phyloP scores from a whole-genome alignment of 148 eudicot genomes.

The Cornus kousa region DNA sequence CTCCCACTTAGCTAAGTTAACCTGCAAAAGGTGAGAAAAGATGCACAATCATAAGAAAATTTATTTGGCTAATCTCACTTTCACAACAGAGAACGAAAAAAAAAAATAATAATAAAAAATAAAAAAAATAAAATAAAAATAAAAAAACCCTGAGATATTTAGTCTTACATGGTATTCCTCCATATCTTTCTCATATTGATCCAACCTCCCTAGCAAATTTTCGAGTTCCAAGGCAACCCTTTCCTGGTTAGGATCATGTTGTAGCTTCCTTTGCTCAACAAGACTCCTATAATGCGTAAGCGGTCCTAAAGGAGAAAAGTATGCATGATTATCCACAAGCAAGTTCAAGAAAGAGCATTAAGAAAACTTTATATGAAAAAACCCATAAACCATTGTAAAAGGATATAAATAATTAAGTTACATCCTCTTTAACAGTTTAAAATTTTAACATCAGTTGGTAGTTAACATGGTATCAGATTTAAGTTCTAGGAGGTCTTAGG shows the following conservation, averaged over 20 bases:
- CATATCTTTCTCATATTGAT: slow-evolving; percentile 82
- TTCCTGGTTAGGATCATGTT: slow-evolving; percentile 83
- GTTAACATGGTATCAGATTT: too few relatives aligned
- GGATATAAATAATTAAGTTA: background rate
- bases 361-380: background rate
- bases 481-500: too few relatives aligned
- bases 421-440: too few relatives aligned
- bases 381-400: background rate
- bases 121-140: too few relatives aligned
- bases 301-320: slow-evolving; percentile 47
- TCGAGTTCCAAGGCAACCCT: slow-evolving; percentile 75
- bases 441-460: too few relatives aligned
- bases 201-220: slow-evolving; percentile 66
- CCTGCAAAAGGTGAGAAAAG: slow-evolving; percentile 30
- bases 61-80: slow-evolving; percentile 7
- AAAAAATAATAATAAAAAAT: background rate
- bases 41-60: slow-evolving; percentile 19
- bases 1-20: slow-evolving; percentile 68
- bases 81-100: background rate
- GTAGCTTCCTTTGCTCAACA: slow-evolving; percentile 73
- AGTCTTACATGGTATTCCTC: slow-evolving; percentile 69
- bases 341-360: background rate
- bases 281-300: slow-evolving; percentile 59
- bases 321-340: background rate
- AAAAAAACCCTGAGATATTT: background rate